A percentile compares a stretch with the other conserved stretches of the same genome.
Conservation (phyloP, 2,329 filamentous ascomycete species). For the Fusarium sp. region DNA sequence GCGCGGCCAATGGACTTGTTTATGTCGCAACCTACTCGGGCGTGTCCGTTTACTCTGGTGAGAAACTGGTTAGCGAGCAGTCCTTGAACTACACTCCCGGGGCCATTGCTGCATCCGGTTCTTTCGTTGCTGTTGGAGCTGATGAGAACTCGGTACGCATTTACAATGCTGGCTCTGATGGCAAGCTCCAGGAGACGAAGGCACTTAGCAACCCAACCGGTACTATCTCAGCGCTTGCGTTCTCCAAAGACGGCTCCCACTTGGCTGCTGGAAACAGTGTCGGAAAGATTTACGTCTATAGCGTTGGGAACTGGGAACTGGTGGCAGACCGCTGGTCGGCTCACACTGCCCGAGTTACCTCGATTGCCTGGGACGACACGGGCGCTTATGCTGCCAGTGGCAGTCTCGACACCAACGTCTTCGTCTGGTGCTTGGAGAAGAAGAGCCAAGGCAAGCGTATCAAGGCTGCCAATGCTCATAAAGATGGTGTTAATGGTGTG, state of each 20-base stretch:
- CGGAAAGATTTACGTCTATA: constrained; percentile 89
- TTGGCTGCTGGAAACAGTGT: constrained; percentile 85
- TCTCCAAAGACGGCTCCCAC: constrained; percentile 80
- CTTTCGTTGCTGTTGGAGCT: constrained; percentile 78
- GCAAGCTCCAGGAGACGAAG: constrained; percentile 65
- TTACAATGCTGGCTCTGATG: constrained; percentile 68
- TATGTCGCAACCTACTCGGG: constrained; percentile 68
- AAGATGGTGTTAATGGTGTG: constrained; percentile 92
- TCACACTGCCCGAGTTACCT: constrained; percentile 68
- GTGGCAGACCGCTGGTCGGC: constrained; percentile 80
- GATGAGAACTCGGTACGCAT: constrained; percentile 80
- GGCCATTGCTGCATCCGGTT: constrained; percentile 75
- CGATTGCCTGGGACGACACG: constrained; percentile 79
- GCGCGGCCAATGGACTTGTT: constrained; percentile 63
- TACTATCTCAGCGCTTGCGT: constrained; percentile 82
- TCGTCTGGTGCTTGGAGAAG: constrained; percentile 87
- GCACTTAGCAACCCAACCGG: constrained; percentile 76
- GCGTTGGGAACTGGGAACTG: constrained; percentile 70
- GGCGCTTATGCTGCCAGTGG: constrained; percentile 86
- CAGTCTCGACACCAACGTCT: constrained; percentile 89
- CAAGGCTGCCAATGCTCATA: constrained; percentile 89
- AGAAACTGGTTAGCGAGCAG: constrained; percentile 69
- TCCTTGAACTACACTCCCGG: constrained; percentile 74
- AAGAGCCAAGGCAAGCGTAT: constrained; percentile 84
- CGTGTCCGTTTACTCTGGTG: constrained; percentile 67